Evolutionary conservation across 2,329 filamentous ascomycete genomes (phyloP), one percentile per base, ranked within the genome.

Genomic region (Knufia fluminis): DNA sequence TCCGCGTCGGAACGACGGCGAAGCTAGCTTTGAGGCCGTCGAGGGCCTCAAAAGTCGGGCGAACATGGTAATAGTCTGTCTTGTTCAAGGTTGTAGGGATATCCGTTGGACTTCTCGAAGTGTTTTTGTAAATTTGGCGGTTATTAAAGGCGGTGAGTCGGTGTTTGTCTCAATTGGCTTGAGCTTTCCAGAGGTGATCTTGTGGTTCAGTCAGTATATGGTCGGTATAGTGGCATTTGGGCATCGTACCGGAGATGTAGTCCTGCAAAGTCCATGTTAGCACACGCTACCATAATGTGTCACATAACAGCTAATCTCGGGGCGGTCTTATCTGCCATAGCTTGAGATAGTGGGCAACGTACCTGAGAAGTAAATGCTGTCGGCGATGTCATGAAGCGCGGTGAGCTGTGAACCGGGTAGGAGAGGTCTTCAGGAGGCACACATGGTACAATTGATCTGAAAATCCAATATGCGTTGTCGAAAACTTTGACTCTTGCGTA

Each of bases 211-310:
- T 52, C 51, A 55, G 43, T 22, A 44, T 35, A 16, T 63, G 66
- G 66, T 67, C 70, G 73, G 69, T 70, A 66, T 70, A 60, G 53
- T 49, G 46, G 47, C 49, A 54, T 23, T 55, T 42, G 35, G 50
- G 38, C 39, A 54, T 70, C 77, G 64, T 70, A 85, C 82, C 82
- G 80, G 82, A 85, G 71, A 85, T 78, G 77, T 85, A 85, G 77
- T 85, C 82, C 82, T 85, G 62, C 51, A 58, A 57, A 53, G 54
- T 53, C 58, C 55, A 53, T 50, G 67, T 78, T 71, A 78, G 74
- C 62, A 48, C 31, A 41, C 42, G 45, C 26, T 45, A 48, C 38
- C 28, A 40, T 54, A 23, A 49, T 19, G 53, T 49, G 26, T 17
- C 41, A 32, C 33, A 20, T 45, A 8, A 19, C 10, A 36, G 42